Evolutionary conservation across 768 basidiomycete species (phyloP).

Genomic region (Boletus bicolor): DNA sequence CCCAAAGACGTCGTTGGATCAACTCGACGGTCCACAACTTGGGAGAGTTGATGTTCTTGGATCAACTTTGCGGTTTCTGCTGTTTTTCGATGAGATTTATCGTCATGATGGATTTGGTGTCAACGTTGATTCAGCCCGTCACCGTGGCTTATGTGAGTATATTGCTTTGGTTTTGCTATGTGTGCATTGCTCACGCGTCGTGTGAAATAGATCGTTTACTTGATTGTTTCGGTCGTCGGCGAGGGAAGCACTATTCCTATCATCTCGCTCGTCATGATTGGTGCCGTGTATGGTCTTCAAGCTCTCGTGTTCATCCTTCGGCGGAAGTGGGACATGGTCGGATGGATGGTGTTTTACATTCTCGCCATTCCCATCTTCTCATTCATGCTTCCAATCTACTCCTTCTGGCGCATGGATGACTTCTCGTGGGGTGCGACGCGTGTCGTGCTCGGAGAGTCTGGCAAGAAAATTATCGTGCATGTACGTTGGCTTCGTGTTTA

Average conservation of each 20-base stretch:
- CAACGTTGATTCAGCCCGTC: slow-evolving; percentile 80
- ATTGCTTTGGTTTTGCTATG: not conserved
- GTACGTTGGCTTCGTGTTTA: slow-evolving; percentile 43
- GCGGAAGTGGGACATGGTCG: slow-evolving; percentile 98
- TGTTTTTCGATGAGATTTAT: slow-evolving; percentile 99
- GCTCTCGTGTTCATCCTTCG: slow-evolving; percentile 88
- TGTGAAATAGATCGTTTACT: slow-evolving; percentile 67
- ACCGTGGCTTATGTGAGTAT: slow-evolving; percentile 84
- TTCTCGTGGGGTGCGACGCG: slow-evolving; percentile 95
- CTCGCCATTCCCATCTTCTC: slow-evolving; percentile 91
- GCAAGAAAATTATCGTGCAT: slow-evolving; percentile 94
- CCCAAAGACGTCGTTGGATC: slow-evolving; percentile 98
- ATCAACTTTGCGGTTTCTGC: slow-evolving; percentile 93
- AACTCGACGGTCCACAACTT: slow-evolving; percentile 99
- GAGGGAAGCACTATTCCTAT: slow-evolving; percentile 67
- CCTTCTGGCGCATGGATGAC: slow-evolving; percentile 98
- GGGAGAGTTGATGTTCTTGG: slow-evolving; percentile 87
- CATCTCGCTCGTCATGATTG: slow-evolving; percentile 88
- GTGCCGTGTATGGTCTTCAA: slow-evolving; percentile 91
- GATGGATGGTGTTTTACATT: slow-evolving; percentile 97
- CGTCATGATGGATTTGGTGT: slow-evolving; percentile 94
- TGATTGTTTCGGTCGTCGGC: slow-evolving; percentile 76
- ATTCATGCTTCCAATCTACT: slow-evolving; percentile 89
- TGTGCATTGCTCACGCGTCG: slow-evolving; percentile 4
- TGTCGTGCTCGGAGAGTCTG: slow-evolving; percentile 89